Percentiles rank a stretch among this genome's conserved stretches.
Conservation (phyloP, 176 grass and related monocot species). For the Themeda triandra region DNA sequence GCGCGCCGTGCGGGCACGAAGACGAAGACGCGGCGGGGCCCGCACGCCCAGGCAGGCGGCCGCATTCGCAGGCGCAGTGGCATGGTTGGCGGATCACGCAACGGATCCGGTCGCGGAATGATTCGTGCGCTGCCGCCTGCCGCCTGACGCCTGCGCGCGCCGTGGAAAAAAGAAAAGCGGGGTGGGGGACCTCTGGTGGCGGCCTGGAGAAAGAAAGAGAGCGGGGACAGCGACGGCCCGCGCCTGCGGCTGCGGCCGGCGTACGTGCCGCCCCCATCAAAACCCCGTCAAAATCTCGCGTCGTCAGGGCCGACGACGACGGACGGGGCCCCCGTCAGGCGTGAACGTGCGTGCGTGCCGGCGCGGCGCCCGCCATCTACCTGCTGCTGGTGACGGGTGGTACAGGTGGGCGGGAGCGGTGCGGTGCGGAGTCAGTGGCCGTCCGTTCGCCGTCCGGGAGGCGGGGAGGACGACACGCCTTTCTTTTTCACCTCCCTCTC, state of each 20-base stretch:
- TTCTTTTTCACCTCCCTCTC: no score
- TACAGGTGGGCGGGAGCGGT: not conserved
- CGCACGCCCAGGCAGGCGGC: not conserved
- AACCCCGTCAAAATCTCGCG: constrained; percentile 14
- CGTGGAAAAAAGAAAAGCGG: not conserved
- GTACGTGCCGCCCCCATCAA: not conserved
- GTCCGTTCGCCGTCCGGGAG: not conserved
- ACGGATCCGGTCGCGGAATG: constrained; percentile 36
- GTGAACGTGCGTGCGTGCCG: constrained; percentile 17
- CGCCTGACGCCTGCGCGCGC: not conserved
- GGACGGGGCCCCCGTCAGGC: not conserved
- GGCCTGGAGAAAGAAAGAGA: not conserved
- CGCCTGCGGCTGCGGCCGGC: not conserved
- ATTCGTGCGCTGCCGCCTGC: not conserved
- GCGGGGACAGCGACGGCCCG: not conserved
- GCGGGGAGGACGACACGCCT: not conserved
- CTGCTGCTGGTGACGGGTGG: not conserved
- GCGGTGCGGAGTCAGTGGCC: not conserved
- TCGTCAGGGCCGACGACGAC: not conserved
- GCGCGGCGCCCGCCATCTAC: not conserved
- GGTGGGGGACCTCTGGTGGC: not conserved
- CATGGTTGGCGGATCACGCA: constrained; percentile 30
- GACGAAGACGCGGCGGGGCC: not conserved
- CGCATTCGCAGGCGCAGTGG: not conserved
- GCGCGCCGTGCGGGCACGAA: constrained; percentile 24